Percentiles rank a stretch among this genome's conserved stretches.
Conservation (phyloP, 768 basidiomycete species). For the Pulveroboletus ravenelii region DNA sequence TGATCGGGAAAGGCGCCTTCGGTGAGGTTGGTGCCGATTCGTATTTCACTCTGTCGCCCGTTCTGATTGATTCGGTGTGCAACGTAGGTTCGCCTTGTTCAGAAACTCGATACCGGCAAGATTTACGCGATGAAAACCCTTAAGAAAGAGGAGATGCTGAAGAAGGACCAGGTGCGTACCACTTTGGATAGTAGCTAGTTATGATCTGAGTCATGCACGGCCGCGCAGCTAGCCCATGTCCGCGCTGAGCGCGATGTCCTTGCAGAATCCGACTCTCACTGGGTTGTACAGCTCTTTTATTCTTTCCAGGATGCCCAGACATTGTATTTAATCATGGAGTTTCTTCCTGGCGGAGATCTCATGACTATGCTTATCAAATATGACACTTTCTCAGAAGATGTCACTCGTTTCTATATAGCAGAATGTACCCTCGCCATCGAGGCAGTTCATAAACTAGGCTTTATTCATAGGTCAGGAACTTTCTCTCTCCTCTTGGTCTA, state of each 20-base stretch:
- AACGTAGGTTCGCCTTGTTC: constrained; percentile 77
- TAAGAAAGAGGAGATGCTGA: constrained; percentile 97
- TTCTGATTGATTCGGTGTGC: neutral
- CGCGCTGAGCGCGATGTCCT: constrained; percentile 96
- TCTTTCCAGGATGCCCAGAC: constrained; percentile 95
- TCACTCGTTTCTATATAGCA: constrained; percentile 98
- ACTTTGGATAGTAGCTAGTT: neutral
- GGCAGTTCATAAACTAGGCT: constrained; percentile 93
- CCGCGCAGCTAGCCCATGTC: constrained; percentile 84
- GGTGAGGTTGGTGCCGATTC: constrained; percentile 66
- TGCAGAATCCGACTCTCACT: constrained; percentile 90
- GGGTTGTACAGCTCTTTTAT: constrained; percentile 97
- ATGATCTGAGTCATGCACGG: constrained; percentile 1
- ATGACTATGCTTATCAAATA: constrained; percentile 99
- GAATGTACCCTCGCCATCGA: constrained; percentile 97
- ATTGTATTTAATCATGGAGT: constrained; percentile 98
- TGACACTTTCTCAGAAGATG: constrained; percentile 97
- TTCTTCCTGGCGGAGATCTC: constrained; percentile 94
- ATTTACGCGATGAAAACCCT: constrained; percentile 99
- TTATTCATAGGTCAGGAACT: constrained; percentile 84
- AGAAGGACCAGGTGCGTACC: constrained; percentile 85
- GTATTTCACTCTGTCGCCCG: neutral
- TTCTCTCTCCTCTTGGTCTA: neutral
- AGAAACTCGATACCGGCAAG: constrained; percentile 95
- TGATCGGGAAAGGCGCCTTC: constrained; percentile 98